These are phyloP conservation scores for Populus tremula DNA, from an alignment of 345 rosid species.

Conservation along the genomic window DNA sequence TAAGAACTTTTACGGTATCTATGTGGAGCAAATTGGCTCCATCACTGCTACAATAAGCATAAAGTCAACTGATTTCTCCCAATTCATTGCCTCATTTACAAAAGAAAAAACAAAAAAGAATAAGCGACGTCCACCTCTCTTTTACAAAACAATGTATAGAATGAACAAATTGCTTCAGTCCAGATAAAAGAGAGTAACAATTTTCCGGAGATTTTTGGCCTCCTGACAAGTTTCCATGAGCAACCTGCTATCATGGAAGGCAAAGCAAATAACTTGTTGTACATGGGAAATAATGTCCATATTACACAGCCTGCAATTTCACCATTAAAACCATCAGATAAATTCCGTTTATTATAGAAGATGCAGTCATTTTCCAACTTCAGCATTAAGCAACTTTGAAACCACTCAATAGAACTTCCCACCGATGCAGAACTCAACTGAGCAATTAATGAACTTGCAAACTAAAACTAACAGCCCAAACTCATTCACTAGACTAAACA, in stretches of 20 bases:
- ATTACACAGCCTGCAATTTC: slow-evolving; percentile 74
- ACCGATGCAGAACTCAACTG: background rate
- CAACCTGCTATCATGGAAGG: slow-evolving; percentile 87
- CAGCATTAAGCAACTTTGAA: background rate
- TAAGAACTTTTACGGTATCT: background rate
- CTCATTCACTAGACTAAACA: background rate
- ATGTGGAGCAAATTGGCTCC: slow-evolving; percentile 28
- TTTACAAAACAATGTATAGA: slow-evolving; percentile 6
- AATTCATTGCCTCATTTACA: slow-evolving; percentile 24
- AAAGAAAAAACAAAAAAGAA: background rate
- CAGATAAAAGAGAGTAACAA: slow-evolving; percentile 87
- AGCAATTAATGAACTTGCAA: background rate
- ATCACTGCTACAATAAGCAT: slow-evolving; percentile 10
- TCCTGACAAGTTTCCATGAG: slow-evolving; percentile 97
- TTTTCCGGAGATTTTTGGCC: slow-evolving; percentile 84
- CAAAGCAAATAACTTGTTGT: slow-evolving; percentile 98
- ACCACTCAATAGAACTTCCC: background rate
- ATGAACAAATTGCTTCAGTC: slow-evolving; percentile 46
- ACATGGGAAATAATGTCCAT: slow-evolving; percentile 94
- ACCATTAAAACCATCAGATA: slow-evolving; percentile 6
- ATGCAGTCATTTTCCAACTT: too few species aligned
- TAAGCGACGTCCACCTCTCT: slow-evolving; percentile 5
- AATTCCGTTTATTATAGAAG: background rate
- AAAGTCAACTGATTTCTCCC: background rate
- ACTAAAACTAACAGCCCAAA: background rate